phyloP scores from a whole-genome alignment of 116 monocot species.

The Trichopus zeylanicus region DNA sequence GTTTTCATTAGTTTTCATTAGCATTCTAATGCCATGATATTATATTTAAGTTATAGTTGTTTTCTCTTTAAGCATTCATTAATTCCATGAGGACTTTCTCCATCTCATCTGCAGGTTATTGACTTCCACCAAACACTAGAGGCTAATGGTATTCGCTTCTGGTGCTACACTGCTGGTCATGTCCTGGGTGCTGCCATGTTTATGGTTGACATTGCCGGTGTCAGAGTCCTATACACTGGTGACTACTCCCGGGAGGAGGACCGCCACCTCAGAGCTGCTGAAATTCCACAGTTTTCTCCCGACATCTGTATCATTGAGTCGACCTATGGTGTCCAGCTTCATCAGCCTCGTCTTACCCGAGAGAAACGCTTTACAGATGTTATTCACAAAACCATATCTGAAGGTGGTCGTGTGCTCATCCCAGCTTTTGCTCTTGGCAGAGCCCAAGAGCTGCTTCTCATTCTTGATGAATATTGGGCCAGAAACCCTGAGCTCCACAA shows the following conservation, averaged over 20 bases:
- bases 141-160: conserved; percentile 97
- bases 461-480: too few relatives aligned
- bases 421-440: conserved; percentile 98
- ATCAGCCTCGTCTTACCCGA: conserved; percentile 73
- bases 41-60: not conserved
- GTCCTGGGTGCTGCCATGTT: conserved; percentile 99
- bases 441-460: conserved; percentile 91
- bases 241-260: conserved; percentile 98
- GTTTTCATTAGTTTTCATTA: not conserved
- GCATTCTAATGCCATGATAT: not conserved
- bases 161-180: conserved; percentile 99
- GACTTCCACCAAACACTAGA: conserved; percentile 98
- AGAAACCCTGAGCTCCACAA: conserved; percentile 89
- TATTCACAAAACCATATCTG: conserved; percentile 67
- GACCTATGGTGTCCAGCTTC: conserved; percentile 92
- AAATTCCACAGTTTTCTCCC: conserved; percentile 82
- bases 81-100: not conserved
- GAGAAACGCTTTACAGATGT: conserved; percentile 97
- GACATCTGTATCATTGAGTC: conserved; percentile 97
- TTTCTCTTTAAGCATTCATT: not conserved
- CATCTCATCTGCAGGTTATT: conserved; percentile 58
- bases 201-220: conserved; percentile 96
- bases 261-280: conserved; percentile 90
- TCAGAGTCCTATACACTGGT: conserved; percentile 93
- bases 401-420: conserved; percentile 88